Evolutionary conservation across 1,284 basidiomycete species (phyloP).

Genomic region (Ustilago tritici): DNA sequence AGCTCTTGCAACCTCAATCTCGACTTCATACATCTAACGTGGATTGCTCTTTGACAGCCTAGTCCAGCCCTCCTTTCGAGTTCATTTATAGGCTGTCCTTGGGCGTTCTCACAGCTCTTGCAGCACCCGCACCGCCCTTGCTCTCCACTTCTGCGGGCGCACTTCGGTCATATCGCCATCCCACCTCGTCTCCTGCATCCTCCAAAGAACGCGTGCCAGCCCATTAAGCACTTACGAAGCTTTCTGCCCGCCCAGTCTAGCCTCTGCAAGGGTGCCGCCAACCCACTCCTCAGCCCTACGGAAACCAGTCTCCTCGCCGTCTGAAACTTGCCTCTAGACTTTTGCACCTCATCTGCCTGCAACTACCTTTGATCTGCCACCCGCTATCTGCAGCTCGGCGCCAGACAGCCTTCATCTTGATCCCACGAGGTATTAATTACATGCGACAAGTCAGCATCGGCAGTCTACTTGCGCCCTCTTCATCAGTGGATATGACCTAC

Average conservation of each 20-base stretch:
- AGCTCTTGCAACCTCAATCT: neutral
- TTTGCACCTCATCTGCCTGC: neutral
- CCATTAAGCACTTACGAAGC: neutral
- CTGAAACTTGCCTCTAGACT: neutral
- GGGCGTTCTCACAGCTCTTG: neutral
- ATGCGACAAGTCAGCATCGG: slow-evolving; percentile 2
- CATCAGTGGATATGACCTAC: neutral
- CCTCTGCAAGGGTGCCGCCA: neutral
- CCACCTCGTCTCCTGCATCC: neutral
- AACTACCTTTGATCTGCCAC: slow-evolving; percentile 5
- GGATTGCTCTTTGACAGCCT: neutral
- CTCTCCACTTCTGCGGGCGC: neutral
- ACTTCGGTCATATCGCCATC: neutral
- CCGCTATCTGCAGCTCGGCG: slow-evolving; percentile 28
- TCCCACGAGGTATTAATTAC: slow-evolving; percentile 1
- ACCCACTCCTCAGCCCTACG: slow-evolving; percentile 3
- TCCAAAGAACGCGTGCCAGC: neutral
- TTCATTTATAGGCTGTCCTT: neutral
- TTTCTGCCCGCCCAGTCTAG: neutral
- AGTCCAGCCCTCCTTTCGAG: neutral
- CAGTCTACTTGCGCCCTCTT: slow-evolving; percentile 26
- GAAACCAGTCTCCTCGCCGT: neutral
- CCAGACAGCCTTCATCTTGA: slow-evolving; percentile 12
- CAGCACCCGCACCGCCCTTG: neutral
- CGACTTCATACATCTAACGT: neutral